These are phyloP conservation scores for Botrytis aclada DNA, from an alignment of 2,329 filamentous ascomycete species.

Conservation along the genomic window DNA sequence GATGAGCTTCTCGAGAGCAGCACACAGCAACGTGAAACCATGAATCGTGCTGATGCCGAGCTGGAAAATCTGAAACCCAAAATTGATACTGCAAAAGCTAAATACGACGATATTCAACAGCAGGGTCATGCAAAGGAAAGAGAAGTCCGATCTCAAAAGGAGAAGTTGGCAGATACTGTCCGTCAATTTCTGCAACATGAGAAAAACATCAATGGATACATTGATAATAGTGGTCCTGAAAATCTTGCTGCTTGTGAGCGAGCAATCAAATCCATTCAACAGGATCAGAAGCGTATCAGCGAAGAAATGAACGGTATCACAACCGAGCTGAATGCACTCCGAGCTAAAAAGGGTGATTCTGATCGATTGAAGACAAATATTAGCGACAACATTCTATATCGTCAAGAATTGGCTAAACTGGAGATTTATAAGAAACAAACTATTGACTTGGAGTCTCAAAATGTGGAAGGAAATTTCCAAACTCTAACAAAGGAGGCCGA, in stretches of 20 bases:
- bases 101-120: conserved; percentile 72
- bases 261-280: conserved; percentile 66
- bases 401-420: conserved; percentile 68
- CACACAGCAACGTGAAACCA: conserved; percentile 63
- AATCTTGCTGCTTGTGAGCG: conserved; percentile 68
- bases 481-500: conserved; percentile 69
- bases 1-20: conserved; percentile 69
- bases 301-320: conserved; percentile 65
- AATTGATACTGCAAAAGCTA: conserved; percentile 70
- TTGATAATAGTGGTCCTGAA: conserved; percentile 68
- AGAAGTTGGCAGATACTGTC: conserved; percentile 68
- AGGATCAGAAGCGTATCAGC: conserved; percentile 62
- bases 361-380: conserved; percentile 85
- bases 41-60: conserved; percentile 68
- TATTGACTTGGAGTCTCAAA: conserved; percentile 67
- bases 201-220: conserved; percentile 75
- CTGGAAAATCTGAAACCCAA: conserved; percentile 72
- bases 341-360: conserved; percentile 72
- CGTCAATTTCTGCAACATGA: conserved; percentile 75
- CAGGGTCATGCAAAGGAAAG: conserved; percentile 71
- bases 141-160: conserved; percentile 66
- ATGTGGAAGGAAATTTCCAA: conserved; percentile 78
- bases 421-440: conserved; percentile 69
- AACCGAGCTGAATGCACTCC: conserved; percentile 71
- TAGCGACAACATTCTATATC: conserved; percentile 81